Percentiles rank a stretch among this genome's conserved stretches.
These are phyloP conservation scores for Umbelopsis isabellina DNA, from an alignment of 192 early-diverging fungal genomes.

Conservation along the genomic window DNA sequence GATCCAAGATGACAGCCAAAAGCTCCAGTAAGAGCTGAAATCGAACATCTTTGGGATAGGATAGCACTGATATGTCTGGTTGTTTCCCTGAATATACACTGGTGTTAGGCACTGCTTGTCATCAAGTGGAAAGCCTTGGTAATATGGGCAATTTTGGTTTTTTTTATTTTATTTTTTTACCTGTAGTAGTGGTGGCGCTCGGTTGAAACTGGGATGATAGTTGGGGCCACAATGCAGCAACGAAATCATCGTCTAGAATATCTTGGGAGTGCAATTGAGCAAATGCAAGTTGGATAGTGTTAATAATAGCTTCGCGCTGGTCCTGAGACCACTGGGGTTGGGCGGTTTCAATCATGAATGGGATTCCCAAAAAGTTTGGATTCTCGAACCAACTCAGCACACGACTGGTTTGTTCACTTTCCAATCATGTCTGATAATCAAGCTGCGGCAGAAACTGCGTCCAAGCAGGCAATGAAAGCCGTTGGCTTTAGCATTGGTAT, in stretches of 20 bases:
- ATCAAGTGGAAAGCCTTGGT: no score
- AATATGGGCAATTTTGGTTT: no score
- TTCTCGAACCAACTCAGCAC: slow-evolving; percentile 10
- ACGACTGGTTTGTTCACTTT: slow-evolving; percentile 13
- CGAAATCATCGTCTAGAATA: background rate
- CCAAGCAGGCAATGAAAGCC: slow-evolving; percentile 23
- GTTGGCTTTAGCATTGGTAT: slow-evolving; percentile 69
- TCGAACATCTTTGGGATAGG: slow-evolving; percentile 23
- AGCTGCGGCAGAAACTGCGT: slow-evolving; percentile 13
- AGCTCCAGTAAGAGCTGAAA: slow-evolving; percentile 29
- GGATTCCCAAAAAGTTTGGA: background rate
- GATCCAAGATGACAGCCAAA: slow-evolving; percentile 22
- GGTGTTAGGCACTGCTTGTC: no score
- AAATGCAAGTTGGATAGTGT: background rate
- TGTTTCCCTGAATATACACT: no score
- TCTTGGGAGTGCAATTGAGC: background rate
- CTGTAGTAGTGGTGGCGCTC: background rate
- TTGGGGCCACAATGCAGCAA: background rate
- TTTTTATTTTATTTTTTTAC: background rate
- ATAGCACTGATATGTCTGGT: background rate
- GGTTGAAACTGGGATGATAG: background rate
- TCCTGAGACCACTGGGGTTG: background rate
- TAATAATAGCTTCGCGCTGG: background rate
- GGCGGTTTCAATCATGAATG: background rate
- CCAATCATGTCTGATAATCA: slow-evolving; percentile 21